Conservation (phyloP, 225 moss, liverwort and hornwort genomes). For the Sphagnum tenellum region DNA sequence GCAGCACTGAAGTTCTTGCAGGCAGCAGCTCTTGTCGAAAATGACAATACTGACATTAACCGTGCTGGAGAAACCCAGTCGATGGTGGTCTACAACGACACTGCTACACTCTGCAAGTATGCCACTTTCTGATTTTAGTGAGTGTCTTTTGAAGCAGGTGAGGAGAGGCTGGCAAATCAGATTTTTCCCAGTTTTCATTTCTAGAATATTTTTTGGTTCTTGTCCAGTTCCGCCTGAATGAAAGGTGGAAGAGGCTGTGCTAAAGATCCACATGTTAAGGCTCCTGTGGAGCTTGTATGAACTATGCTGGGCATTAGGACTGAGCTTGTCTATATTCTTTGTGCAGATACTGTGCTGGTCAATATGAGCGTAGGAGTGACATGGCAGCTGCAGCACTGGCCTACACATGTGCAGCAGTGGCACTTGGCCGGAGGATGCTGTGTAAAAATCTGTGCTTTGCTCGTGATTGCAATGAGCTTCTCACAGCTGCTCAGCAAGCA, state of each 20-base stretch:
- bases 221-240: no score
- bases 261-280: no score
- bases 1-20: constrained; percentile 84
- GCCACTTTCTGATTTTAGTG: constrained; percentile 2
- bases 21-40: constrained; percentile 70
- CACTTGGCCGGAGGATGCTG: constrained; percentile 66
- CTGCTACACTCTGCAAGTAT: constrained; percentile 90
- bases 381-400: constrained; percentile 87
- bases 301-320: no score
- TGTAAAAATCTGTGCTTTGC: constrained; percentile 45
- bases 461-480: constrained; percentile 68
- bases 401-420: constrained; percentile 84
- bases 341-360: constrained; percentile 72
- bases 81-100: constrained; percentile 71
- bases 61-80: constrained; percentile 33
- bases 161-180: no score
- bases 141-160: no score
- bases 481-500: constrained; percentile 40
- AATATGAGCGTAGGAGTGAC: constrained; percentile 68
- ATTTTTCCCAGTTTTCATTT: no score
- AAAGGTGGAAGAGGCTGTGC: no score
- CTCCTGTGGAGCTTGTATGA: no score
- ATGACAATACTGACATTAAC: constrained; percentile 37
- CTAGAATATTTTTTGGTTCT: no score
- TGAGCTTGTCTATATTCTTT: neutral